phyloP scores from a whole-genome alignment of 176 grass and related monocot species.

The Dendrocalamus sinicus region DNA sequence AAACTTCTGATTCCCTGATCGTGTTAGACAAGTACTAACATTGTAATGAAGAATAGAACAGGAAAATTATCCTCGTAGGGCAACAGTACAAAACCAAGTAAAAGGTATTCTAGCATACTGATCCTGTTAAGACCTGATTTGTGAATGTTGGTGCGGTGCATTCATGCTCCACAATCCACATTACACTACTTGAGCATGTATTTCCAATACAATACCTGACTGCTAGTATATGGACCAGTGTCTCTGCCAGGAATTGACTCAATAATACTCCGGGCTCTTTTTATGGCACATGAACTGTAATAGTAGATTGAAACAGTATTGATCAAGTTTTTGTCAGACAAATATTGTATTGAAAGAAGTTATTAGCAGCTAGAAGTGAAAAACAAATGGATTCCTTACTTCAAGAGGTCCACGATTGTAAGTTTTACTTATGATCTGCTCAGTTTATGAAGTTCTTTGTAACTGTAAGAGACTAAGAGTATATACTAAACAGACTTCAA shows the following conservation, averaged over 20 bases:
- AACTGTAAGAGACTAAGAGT: not conserved
- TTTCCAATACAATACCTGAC: constrained; percentile 48
- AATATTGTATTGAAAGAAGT: not conserved
- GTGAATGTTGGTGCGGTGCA: not conserved
- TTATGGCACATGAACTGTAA: constrained; percentile 64
- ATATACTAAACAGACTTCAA: not conserved
- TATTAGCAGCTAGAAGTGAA: not conserved
- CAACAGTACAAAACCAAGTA: not conserved
- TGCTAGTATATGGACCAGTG: constrained; percentile 64
- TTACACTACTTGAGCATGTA: not conserved
- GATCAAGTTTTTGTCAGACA: not conserved
- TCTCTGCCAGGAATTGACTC: constrained; percentile 51
- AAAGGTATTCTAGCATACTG: not conserved
- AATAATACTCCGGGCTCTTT: constrained; percentile 54
- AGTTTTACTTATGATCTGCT: not conserved
- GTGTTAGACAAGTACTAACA: not conserved
- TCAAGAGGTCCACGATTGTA: not conserved
- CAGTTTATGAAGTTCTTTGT: not conserved
- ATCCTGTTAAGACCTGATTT: not conserved
- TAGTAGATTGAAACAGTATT: not conserved
- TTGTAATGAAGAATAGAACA: not conserved
- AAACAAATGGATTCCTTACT: not conserved
- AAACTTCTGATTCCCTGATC: constrained; percentile 60
- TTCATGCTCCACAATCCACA: not conserved
- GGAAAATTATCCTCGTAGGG: not conserved